Evolutionary conservation across 441 rosid species (phyloP).

Genomic region (Codiaeum variegatum): DNA sequence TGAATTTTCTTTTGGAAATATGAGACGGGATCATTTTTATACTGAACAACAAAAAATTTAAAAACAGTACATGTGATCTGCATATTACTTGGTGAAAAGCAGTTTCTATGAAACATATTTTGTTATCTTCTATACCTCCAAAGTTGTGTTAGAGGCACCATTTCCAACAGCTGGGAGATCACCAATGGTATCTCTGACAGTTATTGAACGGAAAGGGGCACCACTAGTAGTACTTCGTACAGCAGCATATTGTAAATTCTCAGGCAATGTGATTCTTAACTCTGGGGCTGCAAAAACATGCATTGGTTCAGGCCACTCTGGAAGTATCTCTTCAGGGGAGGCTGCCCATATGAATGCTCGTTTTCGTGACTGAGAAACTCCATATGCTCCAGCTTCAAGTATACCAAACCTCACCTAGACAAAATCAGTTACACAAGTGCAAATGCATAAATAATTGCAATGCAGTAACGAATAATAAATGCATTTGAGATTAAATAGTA

Average conservation of each 20-base stretch:
- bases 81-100: neutral
- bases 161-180: conserved; percentile 74
- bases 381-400: conserved; percentile 90
- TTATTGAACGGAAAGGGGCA: conserved; percentile 85
- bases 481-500: neutral
- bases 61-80: neutral
- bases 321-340: conserved; percentile 70
- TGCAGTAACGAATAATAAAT: neutral
- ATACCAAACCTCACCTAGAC: conserved; percentile 75
- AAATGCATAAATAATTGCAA: neutral
- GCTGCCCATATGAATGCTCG: conserved; percentile 96
- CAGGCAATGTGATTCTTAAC: conserved; percentile 52
- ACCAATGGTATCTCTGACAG: conserved; percentile 89
- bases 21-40: conserved; percentile 49
- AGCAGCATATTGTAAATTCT: conserved; percentile 56
- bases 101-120: neutral
- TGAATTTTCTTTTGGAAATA: conserved; percentile 57
- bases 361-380: conserved; percentile 87
- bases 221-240: conserved; percentile 65
- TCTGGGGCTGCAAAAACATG: conserved; percentile 71
- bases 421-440: neutral
- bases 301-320: conserved; percentile 99
- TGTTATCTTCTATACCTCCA: conserved; percentile 39
- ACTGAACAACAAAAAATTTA: conserved; percentile 38
- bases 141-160: conserved; percentile 47